phyloP scores from a whole-genome alignment of 768 basidiomycete genomes.

The Russula foetens region DNA sequence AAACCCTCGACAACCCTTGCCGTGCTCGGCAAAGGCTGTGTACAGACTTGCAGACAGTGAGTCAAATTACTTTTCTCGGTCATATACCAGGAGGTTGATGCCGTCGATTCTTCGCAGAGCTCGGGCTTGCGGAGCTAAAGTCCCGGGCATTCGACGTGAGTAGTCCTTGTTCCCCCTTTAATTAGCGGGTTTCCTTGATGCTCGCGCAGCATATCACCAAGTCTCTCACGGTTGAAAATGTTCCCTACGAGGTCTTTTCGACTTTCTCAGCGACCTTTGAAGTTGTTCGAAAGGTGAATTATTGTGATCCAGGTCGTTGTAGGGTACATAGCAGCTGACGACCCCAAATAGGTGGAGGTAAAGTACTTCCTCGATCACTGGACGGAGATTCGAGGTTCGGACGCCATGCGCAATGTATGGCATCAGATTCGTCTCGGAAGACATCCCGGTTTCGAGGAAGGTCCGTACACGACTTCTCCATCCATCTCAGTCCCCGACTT shows the following conservation, averaged over 20 bases:
- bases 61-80: conserved; percentile 24
- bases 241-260: conserved; percentile 81
- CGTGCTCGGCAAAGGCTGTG: conserved; percentile 77
- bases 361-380: conserved; percentile 76
- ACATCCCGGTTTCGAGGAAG: conserved; percentile 85
- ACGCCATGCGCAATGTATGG: conserved; percentile 78
- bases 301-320: neutral
- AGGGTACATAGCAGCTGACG: neutral
- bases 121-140: conserved; percentile 65
- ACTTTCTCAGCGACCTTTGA: conserved; percentile 77
- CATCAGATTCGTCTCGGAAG: conserved; percentile 75
- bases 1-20: conserved; percentile 55
- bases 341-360: conserved; percentile 46
- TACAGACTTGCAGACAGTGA: conserved; percentile 78
- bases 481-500: neutral
- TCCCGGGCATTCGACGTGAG: conserved; percentile 54
- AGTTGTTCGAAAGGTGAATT: conserved; percentile 61
- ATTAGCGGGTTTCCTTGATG: neutral
- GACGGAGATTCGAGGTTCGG: conserved; percentile 76
- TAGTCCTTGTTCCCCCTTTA: neutral
- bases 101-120: conserved; percentile 34
- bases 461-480: conserved; percentile 29
- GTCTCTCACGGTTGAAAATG: conserved; percentile 68
- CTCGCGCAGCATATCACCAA: conserved; percentile 58
- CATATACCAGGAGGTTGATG: neutral